Evolutionary conservation across 2,329 filamentous ascomycete genomes (phyloP).

Genomic region (Trichoderma simmonsii): DNA sequence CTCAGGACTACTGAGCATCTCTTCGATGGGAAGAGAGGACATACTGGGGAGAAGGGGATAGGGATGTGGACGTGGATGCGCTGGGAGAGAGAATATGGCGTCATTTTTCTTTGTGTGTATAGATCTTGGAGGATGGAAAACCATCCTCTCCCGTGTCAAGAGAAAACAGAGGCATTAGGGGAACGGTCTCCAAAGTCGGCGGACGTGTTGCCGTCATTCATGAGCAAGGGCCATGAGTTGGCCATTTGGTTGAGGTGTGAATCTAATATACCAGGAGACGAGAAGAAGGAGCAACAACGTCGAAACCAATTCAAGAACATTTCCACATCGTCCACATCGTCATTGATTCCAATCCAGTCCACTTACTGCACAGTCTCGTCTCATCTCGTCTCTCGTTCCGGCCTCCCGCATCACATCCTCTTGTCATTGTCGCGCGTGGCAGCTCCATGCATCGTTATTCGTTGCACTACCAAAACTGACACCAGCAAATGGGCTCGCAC

Average conservation of each 20-base stretch:
- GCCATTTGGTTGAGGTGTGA: background rate
- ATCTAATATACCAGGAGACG: slow-evolving; percentile 10
- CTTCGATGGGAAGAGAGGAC: slow-evolving; percentile 35
- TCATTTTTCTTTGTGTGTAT: slow-evolving; percentile 37
- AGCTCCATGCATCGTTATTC: slow-evolving; percentile 18
- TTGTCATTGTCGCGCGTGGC: slow-evolving; percentile 17
- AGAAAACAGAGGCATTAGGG: slow-evolving; percentile 25
- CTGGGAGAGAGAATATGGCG: slow-evolving; percentile 25
- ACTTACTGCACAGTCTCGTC: background rate
- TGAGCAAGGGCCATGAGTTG: background rate
- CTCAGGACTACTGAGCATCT: slow-evolving; percentile 34
- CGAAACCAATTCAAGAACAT: slow-evolving; percentile 3
- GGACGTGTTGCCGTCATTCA: background rate
- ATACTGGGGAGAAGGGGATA: slow-evolving; percentile 20
- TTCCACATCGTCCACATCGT: background rate
- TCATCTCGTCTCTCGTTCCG: background rate
- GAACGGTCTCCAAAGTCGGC: background rate
- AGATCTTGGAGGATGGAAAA: slow-evolving; percentile 47
- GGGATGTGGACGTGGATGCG: slow-evolving; percentile 21
- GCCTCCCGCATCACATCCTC: background rate
- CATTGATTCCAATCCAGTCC: background rate
- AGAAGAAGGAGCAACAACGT: background rate
- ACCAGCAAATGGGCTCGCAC: slow-evolving; percentile 17
- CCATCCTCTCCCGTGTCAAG: slow-evolving; percentile 42
- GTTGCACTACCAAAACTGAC: slow-evolving; percentile 5